Percentiles rank a stretch among this genome's conserved stretches.
phyloP scores from a whole-genome alignment of 768 basidiomycete species.

The Mycena belliarum region DNA sequence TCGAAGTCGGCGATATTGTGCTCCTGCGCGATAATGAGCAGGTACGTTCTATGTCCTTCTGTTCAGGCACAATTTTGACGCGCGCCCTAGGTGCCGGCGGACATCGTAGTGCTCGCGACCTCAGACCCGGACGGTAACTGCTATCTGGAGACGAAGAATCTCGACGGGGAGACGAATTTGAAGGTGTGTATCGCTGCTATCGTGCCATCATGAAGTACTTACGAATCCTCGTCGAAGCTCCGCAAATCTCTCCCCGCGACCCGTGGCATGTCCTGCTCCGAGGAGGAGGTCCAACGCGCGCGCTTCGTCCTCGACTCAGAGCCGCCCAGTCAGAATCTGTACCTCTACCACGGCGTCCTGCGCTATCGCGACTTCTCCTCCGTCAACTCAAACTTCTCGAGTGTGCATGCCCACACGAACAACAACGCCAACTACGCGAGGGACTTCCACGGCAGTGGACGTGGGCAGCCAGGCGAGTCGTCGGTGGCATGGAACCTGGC shows the following conservation, averaged over 20 bases:
- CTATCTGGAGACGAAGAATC: constrained; percentile 96
- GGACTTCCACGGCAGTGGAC: constrained; percentile 8
- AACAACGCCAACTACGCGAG: constrained; percentile 1
- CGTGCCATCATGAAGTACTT: no score
- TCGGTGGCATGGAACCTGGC: no score
- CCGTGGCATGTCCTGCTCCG: constrained; percentile 61
- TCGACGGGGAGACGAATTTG: constrained; percentile 97
- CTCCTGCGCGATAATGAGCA: constrained; percentile 92
- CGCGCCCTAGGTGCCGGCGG: constrained; percentile 69
- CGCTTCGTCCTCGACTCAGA: constrained; percentile 91
- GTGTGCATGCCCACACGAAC: constrained; percentile 11
- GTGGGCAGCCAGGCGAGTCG: background rate
- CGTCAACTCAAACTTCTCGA: constrained; percentile 10
- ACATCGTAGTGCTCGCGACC: constrained; percentile 89
- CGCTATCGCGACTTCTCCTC: constrained; percentile 46
- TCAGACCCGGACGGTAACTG: constrained; percentile 91
- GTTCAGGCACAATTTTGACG: background rate
- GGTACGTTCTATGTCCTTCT: background rate
- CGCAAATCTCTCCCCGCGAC: constrained; percentile 79
- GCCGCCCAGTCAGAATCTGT: constrained; percentile 91
- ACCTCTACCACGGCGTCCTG: constrained; percentile 85
- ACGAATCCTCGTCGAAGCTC: constrained; percentile 37
- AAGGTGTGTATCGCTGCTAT: constrained; percentile 57
- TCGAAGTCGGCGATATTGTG: constrained; percentile 96
- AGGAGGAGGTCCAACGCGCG: constrained; percentile 89